Evolutionary conservation across 1,284 basidiomycete genomes (phyloP).

Genomic region (Caloboletus inedulis): DNA sequence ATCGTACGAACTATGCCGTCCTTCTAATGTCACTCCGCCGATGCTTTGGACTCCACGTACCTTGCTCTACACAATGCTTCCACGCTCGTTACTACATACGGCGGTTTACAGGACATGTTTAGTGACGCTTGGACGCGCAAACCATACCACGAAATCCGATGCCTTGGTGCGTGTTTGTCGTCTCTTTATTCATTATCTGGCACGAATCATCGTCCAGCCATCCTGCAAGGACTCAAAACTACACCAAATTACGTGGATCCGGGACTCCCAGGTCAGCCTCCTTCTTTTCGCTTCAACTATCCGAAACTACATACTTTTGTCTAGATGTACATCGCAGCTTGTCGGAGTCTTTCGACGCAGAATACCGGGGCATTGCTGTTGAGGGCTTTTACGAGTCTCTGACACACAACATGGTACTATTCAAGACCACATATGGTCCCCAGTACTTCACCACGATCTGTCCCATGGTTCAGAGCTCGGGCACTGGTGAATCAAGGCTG

Average conservation of each 20-base stretch:
- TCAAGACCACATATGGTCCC: neutral
- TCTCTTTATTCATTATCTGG: neutral
- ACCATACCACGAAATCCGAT: neutral
- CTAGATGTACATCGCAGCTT: neutral
- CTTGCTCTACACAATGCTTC: neutral
- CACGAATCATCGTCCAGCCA: neutral
- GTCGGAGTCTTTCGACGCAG: neutral
- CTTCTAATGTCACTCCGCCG: neutral
- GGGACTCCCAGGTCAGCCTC: neutral
- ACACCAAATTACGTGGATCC: neutral
- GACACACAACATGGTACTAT: neutral
- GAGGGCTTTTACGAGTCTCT: neutral
- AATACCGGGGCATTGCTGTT: neutral
- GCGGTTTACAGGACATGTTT: neutral
- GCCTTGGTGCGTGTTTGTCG: neutral
- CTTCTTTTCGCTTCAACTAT: neutral
- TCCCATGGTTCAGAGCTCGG: neutral
- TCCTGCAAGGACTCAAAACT: neutral
- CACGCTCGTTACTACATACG: neutral
- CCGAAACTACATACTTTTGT: neutral
- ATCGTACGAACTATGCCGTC: neutral
- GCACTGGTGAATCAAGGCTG: neutral
- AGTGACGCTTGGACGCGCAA: neutral
- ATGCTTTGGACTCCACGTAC: neutral
- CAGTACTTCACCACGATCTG: neutral